Evolutionary conservation across 306 rosid genomes (phyloP).

Genomic region (Gastrolobium villosum): DNA sequence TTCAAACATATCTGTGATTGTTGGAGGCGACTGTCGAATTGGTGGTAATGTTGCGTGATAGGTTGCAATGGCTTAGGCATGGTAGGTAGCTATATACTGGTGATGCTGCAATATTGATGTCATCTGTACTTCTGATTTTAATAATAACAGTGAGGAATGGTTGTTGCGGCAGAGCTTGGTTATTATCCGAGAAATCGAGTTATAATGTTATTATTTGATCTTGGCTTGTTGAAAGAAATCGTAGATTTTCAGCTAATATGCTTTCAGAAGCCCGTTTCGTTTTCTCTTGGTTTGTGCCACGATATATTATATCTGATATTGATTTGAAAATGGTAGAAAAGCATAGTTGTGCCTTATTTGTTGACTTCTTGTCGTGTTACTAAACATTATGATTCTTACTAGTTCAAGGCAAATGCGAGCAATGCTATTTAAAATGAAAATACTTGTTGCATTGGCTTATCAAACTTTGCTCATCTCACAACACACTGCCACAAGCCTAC

Average conservation of each 20-base stretch:
- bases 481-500: neutral
- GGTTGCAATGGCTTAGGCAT: neutral
- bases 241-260: neutral
- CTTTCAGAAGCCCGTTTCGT: neutral
- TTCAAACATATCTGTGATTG: neutral
- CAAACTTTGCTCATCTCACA: neutral
- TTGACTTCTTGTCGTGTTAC: neutral
- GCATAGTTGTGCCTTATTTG: neutral
- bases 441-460: neutral
- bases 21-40: neutral
- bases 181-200: neutral
- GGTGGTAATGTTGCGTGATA: neutral
- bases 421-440: too few relatives aligned
- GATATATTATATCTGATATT: neutral
- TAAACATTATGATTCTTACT: too few relatives aligned
- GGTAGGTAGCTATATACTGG: neutral
- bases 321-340: neutral
- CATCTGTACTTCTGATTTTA: neutral
- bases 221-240: neutral
- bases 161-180: conserved; percentile 12
- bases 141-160: neutral
- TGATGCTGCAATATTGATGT: neutral
- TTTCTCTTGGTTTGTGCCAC: neutral
- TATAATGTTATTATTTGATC: neutral
- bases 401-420: too few relatives aligned